Base-by-base conservation (phyloP, 495 filamentous ascomycete species). In the Annulohypoxylon stygium region DNA sequence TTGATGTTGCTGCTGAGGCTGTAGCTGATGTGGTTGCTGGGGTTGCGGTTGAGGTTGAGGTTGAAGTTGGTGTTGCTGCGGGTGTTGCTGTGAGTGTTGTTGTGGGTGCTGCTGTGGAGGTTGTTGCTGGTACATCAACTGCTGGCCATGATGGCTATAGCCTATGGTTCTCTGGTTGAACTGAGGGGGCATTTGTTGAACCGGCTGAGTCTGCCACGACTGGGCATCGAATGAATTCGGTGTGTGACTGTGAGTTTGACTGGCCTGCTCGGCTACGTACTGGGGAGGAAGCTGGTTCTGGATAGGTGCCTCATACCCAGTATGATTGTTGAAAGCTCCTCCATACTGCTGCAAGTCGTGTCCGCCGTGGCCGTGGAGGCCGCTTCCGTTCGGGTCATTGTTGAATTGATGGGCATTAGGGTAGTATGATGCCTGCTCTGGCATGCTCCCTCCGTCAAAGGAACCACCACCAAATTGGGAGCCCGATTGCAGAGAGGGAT, bases 181-280 rank as follows among this genome's bases (percentile, higher is more conserved):
- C 26, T 67, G 48, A 0, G 37, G 4, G 9, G 43, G 45, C 3
- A 47, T 33, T 33, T 45, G 70, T 36, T 62, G 70, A 25, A 58
- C 36, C 12, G 41, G 57, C 23, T 48, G n/a, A 1, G 18, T 41
- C 18, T 67, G 63, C 70, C 70, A 72, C 8, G 47, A 10, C 41
- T 58, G 58, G 0, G 54, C 20, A 23, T 25, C 25, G n/a, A 60
- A 71, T 18, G 63, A 1, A 47, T 5, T 61, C 9, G 69, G 63
- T 0, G 69, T 60, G 50, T 59, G 69, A 26, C n/a, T n/a, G 30
- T 71, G 62, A 3, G 23, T 18, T 6, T 71, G 70, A 12, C 34
- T 18, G 4, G 55, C 30, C 14, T 63, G 60, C 9, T 64, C 59
- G 7, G 50, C 3, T 2, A 34, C 20, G 34, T 54, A 60, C 10